Evolutionary conservation across 1,139 yeast genomes (phyloP).

Genomic region (Hyphopichia wangnamkhiaoensis): DNA sequence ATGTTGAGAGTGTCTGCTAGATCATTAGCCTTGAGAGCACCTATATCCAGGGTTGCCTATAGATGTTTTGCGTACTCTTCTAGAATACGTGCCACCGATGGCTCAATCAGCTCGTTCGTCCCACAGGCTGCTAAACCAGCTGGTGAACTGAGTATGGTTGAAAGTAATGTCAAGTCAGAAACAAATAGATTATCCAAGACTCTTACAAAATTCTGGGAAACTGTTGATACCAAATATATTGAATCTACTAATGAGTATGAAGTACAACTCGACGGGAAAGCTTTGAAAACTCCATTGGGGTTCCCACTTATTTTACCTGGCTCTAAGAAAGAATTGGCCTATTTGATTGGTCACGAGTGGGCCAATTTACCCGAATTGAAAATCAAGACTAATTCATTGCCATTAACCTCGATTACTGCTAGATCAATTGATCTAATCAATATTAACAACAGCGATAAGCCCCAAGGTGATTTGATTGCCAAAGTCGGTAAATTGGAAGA

Average conservation of each 20-base stretch:
- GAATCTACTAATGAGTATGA: conserved; percentile 34
- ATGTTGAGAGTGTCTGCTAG: conserved; percentile 9
- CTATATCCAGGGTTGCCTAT: background rate
- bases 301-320: conserved; percentile 65
- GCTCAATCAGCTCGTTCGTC: conserved; percentile 9
- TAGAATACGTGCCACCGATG: conserved; percentile 12
- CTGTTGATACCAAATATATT: conserved; percentile 52
- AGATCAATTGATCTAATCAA: conserved; percentile 74
- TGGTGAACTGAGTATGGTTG: conserved; percentile 47
- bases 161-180: conserved; percentile 56
- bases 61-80: background rate
- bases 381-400: conserved; percentile 78
- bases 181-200: conserved; percentile 74
- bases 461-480: conserved; percentile 50
- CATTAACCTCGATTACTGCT: conserved; percentile 83
- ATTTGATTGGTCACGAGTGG: conserved; percentile 88
- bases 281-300: conserved; percentile 86
- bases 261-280: conserved; percentile 70
- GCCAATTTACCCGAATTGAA: conserved; percentile 66
- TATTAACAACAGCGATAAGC: conserved; percentile 22
- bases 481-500: conserved; percentile 62
- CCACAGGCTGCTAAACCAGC: conserved; percentile 17
- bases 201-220: conserved; percentile 80
- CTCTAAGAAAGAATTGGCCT: conserved; percentile 63
- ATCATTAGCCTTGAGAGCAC: conserved; percentile 1